A percentile compares a stretch with the other conserved stretches of the same genome.
These are phyloP conservation scores for Trichoderma pleuroti DNA, from an alignment of 2,329 filamentous ascomycete genomes.

Conservation along the genomic window DNA sequence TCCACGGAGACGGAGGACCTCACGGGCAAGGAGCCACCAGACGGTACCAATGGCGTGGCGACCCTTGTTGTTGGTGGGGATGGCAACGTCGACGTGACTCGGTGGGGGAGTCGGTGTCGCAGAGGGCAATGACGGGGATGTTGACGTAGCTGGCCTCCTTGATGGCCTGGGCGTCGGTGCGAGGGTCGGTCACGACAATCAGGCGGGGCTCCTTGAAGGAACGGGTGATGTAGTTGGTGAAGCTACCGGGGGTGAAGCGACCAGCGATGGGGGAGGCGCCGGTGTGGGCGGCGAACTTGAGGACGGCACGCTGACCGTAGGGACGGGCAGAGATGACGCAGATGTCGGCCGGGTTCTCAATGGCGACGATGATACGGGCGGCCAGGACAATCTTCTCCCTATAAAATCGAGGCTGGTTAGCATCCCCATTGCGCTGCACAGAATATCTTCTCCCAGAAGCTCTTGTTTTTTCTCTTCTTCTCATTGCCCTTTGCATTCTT, in stretches of 20 bases:
- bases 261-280: slow-evolving; percentile 97
- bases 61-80: slow-evolving; percentile 99
- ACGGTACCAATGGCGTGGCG: slow-evolving; percentile 96
- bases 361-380: slow-evolving; percentile 95
- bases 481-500: too few species aligned
- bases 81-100: slow-evolving; percentile 99
- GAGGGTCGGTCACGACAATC: slow-evolving; percentile 98
- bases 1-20: slow-evolving; percentile 97
- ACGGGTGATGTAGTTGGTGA: slow-evolving; percentile 99
- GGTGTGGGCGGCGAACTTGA: slow-evolving; percentile 99
- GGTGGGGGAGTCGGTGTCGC: slow-evolving; percentile 98
- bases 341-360: slow-evolving; percentile 99
- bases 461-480: neutral
- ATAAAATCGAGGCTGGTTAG: slow-evolving; percentile 21
- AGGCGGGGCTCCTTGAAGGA: slow-evolving; percentile 99
- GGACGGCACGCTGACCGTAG: slow-evolving; percentile 98
- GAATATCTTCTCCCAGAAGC: neutral
- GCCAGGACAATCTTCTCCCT: slow-evolving; percentile 99
- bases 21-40: slow-evolving; percentile 99
- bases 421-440: neutral
- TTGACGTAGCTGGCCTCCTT: slow-evolving; percentile 99
- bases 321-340: slow-evolving; percentile 99
- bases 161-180: slow-evolving; percentile 99
- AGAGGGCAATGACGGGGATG: slow-evolving; percentile 98
- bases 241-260: slow-evolving; percentile 99